A percentile compares a stretch with the other conserved stretches of the same genome.
Evolutionary conservation across 371 early-diverging fungal genomes (phyloP).

Genomic region (Apophysomyces trapeziformis): DNA sequence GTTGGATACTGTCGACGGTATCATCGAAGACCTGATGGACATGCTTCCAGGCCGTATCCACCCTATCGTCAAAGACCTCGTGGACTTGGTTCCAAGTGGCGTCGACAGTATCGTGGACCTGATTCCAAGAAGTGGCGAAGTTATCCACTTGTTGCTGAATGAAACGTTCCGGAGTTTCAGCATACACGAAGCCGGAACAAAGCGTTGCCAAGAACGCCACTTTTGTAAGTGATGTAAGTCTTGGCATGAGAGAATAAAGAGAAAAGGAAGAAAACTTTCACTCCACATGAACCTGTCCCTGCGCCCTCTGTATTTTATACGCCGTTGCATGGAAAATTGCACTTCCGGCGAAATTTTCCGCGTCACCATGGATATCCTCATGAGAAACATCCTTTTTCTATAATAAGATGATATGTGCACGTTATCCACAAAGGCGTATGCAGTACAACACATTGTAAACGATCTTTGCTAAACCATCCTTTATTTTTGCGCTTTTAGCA

Average conservation of each 20-base stretch:
- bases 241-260: slow-evolving; percentile 28
- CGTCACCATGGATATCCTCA: too few relatives aligned
- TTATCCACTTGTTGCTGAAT: slow-evolving; percentile 32
- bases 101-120: slow-evolving; percentile 27
- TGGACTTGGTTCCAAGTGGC: slow-evolving; percentile 36
- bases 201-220: slow-evolving; percentile 25
- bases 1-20: slow-evolving; percentile 6
- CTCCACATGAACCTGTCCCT: slow-evolving; percentile 5
- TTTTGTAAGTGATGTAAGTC: slow-evolving; percentile 30
- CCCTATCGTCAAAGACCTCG: slow-evolving; percentile 26
- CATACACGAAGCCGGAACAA: slow-evolving; percentile 18
- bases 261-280: slow-evolving; percentile 12
- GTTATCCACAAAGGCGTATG: too few relatives aligned
- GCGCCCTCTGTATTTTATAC: slow-evolving; percentile 29
- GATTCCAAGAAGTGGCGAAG: slow-evolving; percentile 32
- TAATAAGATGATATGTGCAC: too few relatives aligned
- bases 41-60: slow-evolving; percentile 28
- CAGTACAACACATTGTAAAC: too few relatives aligned
- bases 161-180: slow-evolving; percentile 23
- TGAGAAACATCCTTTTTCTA: too few relatives aligned
- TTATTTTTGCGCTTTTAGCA: too few relatives aligned
- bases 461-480: too few relatives aligned
- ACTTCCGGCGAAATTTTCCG: too few relatives aligned
- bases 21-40: slow-evolving; percentile 32
- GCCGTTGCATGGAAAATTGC: too few relatives aligned